Evolutionary conservation across 1,284 basidiomycete species (phyloP).

Genomic region (Fomitopsis betulina): DNA sequence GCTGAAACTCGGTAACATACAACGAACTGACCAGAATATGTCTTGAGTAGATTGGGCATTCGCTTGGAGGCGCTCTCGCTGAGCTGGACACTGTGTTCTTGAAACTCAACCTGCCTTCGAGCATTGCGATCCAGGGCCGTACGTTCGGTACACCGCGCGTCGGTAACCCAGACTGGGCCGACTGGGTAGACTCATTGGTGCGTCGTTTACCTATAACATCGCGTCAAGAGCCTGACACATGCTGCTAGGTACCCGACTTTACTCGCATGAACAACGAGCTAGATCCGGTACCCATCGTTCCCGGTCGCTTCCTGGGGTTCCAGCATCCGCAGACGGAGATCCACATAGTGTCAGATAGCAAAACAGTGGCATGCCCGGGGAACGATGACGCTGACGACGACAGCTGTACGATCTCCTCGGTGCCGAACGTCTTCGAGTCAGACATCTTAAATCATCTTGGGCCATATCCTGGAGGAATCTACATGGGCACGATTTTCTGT

Average conservation of each 20-base stretch:
- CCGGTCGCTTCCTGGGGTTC: conserved; percentile 35
- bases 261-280: conserved; percentile 33
- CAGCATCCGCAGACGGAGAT: conserved; percentile 33
- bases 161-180: conserved; percentile 30
- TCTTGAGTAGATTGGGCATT: conserved; percentile 29
- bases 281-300: conserved; percentile 36
- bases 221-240: background rate
- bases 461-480: background rate
- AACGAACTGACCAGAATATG: background rate
- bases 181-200: conserved; percentile 27
- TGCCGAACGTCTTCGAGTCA: background rate
- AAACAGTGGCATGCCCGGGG: conserved; percentile 29
- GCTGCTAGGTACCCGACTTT: conserved; percentile 26
- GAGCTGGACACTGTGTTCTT: conserved; percentile 35
- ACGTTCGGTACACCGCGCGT: conserved; percentile 38
- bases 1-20: background rate
- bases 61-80: conserved; percentile 36
- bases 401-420: conserved; percentile 38
- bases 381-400: conserved; percentile 44
- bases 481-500: background rate
- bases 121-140: conserved; percentile 30
- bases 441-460: background rate
- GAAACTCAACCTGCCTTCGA: conserved; percentile 30
- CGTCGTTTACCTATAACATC: background rate
- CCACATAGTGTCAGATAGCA: conserved; percentile 28